Percentiles rank a stretch among this genome's conserved stretches.
These are phyloP conservation scores for Phyllosticta citriasiana DNA, from an alignment of 2,329 filamentous ascomycete species.

Conservation along the genomic window DNA sequence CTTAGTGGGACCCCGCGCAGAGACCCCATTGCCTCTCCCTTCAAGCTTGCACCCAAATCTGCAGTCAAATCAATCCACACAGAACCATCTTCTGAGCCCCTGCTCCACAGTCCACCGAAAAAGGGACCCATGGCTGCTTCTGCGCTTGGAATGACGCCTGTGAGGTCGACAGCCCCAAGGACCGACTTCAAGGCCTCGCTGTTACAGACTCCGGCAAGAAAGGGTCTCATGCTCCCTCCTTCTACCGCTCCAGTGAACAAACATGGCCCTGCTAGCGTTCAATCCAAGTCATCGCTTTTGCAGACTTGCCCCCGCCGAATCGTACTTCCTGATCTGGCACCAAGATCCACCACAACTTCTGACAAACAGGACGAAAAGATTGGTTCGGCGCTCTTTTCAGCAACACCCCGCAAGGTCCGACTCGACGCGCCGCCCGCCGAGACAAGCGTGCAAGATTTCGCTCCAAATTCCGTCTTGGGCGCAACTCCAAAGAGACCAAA, in stretches of 20 bases:
- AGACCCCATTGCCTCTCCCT: conserved; percentile 5
- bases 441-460: conserved; percentile 3
- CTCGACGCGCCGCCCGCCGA: conserved; percentile 1
- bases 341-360: neutral
- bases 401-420: conserved; percentile 7
- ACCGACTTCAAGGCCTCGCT: neutral
- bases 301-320: conserved; percentile 11
- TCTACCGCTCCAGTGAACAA: conserved; percentile 9
- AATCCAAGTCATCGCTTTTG: conserved; percentile 5
- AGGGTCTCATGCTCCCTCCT: conserved; percentile 9
- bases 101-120: conserved; percentile 7
- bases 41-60: conserved; percentile 9
- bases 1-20: conserved; percentile 10
- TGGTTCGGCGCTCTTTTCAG: conserved; percentile 8
- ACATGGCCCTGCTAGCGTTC: neutral
- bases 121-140: neutral
- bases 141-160: neutral
- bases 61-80: neutral
- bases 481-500: conserved; percentile 3
- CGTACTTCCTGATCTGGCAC: conserved; percentile 1
- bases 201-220: conserved; percentile 10
- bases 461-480: neutral
- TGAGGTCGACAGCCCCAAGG: conserved; percentile 2
- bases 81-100: neutral
- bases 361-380: neutral